phyloP scores from a whole-genome alignment of 177 flowering plant genomes.

The Vitis hybrid region DNA sequence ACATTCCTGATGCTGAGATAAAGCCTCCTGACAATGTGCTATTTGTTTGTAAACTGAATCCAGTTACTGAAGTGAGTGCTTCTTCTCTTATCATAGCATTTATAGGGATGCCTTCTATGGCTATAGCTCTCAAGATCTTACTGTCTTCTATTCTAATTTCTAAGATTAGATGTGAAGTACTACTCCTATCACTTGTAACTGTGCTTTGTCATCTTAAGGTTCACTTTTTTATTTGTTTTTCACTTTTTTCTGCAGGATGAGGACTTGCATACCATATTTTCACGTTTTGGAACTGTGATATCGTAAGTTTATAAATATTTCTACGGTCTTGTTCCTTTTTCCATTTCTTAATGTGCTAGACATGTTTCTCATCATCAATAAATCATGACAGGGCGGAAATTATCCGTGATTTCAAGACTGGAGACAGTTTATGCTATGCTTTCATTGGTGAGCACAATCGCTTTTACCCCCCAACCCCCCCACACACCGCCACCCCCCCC shows the following conservation, averaged over 20 bases:
- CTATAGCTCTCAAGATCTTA: neutral
- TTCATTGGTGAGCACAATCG: constrained; percentile 71
- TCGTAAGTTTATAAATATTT: constrained; percentile 54
- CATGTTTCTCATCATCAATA: constrained; percentile 7
- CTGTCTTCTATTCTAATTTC: neutral
- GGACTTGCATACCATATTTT: constrained; percentile 91
- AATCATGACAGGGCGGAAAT: constrained; percentile 71
- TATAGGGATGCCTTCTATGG: neutral
- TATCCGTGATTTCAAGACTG: constrained; percentile 92
- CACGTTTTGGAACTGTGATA: constrained; percentile 88
- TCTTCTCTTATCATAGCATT: no score
- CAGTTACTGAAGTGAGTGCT: constrained; percentile 85
- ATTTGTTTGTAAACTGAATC: constrained; percentile 96
- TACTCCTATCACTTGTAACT: no score
- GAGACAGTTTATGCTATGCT: constrained; percentile 92
- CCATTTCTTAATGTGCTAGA: neutral
- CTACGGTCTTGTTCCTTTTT: neutral
- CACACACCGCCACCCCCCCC: no score
- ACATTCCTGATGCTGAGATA: constrained; percentile 95
- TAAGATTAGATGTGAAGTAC: neutral
- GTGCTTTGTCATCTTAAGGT: neutral
- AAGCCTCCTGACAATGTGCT: constrained; percentile 96
- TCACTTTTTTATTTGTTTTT: neutral
- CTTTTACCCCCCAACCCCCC: no score
- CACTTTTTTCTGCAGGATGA: constrained; percentile 60